These are phyloP conservation scores for Diutina rugosa DNA, from an alignment of 1,139 yeast genomes.

Conservation along the genomic window DNA sequence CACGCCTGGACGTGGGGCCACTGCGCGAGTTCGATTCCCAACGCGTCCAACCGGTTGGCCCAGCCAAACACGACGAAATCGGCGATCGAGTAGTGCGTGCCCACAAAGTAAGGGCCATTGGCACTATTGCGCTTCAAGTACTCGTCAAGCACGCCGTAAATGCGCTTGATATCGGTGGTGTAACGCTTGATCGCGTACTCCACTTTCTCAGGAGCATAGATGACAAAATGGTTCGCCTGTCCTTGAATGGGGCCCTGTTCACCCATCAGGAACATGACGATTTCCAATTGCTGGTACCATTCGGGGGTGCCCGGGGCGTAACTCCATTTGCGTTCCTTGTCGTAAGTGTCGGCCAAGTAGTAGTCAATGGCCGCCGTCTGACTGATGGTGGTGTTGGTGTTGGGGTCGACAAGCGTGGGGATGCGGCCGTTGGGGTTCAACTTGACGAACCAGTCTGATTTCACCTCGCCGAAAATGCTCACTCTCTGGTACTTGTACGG, in stretches of 20 bases:
- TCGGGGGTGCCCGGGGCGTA: constrained; percentile 29
- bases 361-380: constrained; percentile 50
- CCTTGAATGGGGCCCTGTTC: constrained; percentile 55
- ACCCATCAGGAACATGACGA: constrained; percentile 43
- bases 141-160: constrained; percentile 39
- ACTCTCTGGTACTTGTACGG: constrained; percentile 32
- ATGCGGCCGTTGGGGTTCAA: constrained; percentile 53
- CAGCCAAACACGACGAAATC: constrained; percentile 36
- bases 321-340: constrained; percentile 35
- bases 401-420: constrained; percentile 40
- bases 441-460: constrained; percentile 39
- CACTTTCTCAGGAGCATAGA: constrained; percentile 31
- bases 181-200: constrained; percentile 43
- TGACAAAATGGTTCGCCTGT: constrained; percentile 35
- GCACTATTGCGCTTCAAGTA: constrained; percentile 22
- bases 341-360: constrained; percentile 46
- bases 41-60: constrained; percentile 9
- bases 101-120: constrained; percentile 41
- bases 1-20: constrained; percentile 33
- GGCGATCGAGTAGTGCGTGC: constrained; percentile 41
- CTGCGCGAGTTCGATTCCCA: constrained; percentile 22
- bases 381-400: constrained; percentile 28
- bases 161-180: constrained; percentile 34
- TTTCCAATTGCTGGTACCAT: constrained; percentile 38
- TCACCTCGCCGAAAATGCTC: constrained; percentile 29